These are phyloP conservation scores for Termitomyces bulborhizus DNA, from an alignment of 768 basidiomycete species.

Conservation along the genomic window DNA sequence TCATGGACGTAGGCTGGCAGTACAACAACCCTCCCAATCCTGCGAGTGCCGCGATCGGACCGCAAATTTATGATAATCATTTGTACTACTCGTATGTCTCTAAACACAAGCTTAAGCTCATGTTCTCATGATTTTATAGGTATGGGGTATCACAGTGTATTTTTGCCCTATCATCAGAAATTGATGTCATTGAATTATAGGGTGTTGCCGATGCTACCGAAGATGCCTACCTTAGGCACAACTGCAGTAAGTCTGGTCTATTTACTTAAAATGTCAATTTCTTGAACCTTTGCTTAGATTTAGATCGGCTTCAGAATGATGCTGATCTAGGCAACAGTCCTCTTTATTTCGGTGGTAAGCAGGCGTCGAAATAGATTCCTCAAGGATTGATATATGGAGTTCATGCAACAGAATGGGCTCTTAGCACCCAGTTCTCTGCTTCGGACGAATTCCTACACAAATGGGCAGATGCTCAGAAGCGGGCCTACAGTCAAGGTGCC, in stretches of 20 bases:
- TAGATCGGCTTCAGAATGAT: constrained; percentile 40
- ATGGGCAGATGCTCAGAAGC: constrained; percentile 77
- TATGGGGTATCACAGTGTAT: constrained; percentile 44
- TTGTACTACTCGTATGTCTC: constrained; percentile 62
- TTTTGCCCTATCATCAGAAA: neutral
- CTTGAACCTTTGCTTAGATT: constrained; percentile 33
- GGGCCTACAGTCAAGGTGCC: constrained; percentile 49
- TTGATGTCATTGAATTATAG: constrained; percentile 25
- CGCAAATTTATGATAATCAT: constrained; percentile 75
- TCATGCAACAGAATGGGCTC: constrained; percentile 33
- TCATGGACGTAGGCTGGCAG: constrained; percentile 83
- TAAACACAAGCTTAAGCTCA: neutral
- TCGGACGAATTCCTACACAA: constrained; percentile 53
- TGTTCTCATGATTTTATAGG: constrained; percentile 21
- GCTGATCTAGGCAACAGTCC: constrained; percentile 31
- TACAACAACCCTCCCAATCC: constrained; percentile 65
- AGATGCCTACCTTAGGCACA: constrained; percentile 55
- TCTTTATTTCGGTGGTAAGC: constrained; percentile 33
- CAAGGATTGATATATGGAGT: neutral
- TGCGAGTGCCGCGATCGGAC: constrained; percentile 59
- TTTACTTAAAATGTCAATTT: neutral
- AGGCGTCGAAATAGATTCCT: neutral
- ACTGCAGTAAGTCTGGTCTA: constrained; percentile 53
- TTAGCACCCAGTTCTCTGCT: constrained; percentile 59
- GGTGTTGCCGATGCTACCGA: constrained; percentile 65